A percentile compares a stretch with the other conserved stretches of the same genome.
These are phyloP conservation scores for Aspergillus vadensis DNA, from an alignment of 2,329 filamentous ascomycete genomes.

Conservation along the genomic window DNA sequence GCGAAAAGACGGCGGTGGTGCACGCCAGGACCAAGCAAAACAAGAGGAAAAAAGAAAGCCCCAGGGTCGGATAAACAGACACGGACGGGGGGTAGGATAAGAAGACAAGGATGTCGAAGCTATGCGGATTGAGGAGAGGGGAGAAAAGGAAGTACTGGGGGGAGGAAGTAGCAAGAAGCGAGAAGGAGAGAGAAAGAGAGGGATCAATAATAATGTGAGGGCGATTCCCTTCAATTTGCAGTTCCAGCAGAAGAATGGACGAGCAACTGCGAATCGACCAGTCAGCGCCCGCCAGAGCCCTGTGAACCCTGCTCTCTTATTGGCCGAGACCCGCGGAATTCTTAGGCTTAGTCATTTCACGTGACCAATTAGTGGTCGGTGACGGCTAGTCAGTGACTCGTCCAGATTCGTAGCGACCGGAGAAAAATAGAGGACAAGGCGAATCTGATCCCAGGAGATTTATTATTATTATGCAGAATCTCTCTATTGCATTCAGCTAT, in stretches of 20 bases:
- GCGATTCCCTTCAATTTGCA: constrained; percentile 10
- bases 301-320: constrained; percentile 3
- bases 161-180: constrained; percentile 15
- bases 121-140: constrained; percentile 12
- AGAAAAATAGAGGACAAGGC: neutral
- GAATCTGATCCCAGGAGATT: neutral
- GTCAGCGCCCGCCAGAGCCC: constrained; percentile 15
- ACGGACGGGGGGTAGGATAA: constrained; percentile 21
- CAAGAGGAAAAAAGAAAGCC: constrained; percentile 10
- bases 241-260: constrained; percentile 8
- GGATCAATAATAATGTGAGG: constrained; percentile 16
- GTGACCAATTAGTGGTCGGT: constrained; percentile 3
- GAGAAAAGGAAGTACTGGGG: constrained; percentile 18
- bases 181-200: constrained; percentile 18
- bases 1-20: constrained; percentile 32
- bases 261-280: constrained; percentile 10
- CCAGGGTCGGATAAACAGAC: constrained; percentile 15
- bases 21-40: constrained; percentile 23
- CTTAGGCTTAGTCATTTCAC: constrained; percentile 7
- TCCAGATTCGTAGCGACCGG: neutral
- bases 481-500: no score
- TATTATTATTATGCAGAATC: neutral
- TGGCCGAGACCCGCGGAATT: neutral
- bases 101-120: constrained; percentile 1
- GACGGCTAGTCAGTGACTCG: neutral